Percentiles rank a stretch among this genome's conserved stretches.
These are phyloP conservation scores for Ambrosia hybrid DNA, from an alignment of 140 eudicot species.

Conservation along the genomic window DNA sequence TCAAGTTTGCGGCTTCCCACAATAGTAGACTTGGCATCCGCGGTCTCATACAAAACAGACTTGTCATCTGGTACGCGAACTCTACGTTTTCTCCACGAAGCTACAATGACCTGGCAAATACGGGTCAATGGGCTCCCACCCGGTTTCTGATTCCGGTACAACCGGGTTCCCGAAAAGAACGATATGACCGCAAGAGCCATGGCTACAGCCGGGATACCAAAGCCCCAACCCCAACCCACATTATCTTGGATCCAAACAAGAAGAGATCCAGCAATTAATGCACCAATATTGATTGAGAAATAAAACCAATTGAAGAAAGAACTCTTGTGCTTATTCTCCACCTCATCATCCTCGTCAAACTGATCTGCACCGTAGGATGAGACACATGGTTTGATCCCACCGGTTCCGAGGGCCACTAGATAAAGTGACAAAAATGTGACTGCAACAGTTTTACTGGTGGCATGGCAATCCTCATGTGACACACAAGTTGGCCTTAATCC, in stretches of 20 bases:
- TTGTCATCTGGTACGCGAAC: slow-evolving; percentile 52
- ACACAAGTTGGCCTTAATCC: slow-evolving; percentile 59
- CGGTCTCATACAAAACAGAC: background rate
- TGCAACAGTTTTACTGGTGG: background rate
- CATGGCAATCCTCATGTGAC: background rate
- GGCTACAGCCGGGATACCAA: slow-evolving; percentile 79
- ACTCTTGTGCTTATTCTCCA: no score
- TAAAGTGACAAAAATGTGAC: no score
- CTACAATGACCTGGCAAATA: slow-evolving; percentile 22
- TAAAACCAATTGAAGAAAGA: no score
- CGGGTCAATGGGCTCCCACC: no score
- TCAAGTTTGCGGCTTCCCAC: no score
- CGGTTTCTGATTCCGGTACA: no score
- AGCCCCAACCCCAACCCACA: slow-evolving; percentile 67
- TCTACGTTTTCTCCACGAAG: slow-evolving; percentile 50
- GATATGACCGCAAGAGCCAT: slow-evolving; percentile 66
- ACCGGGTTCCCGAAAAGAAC: no score
- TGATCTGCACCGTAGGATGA: no score
- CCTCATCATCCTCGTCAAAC: no score
- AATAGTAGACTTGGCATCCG: no score
- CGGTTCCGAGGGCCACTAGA: no score
- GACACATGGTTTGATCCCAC: no score
- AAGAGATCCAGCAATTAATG: slow-evolving; percentile 65
- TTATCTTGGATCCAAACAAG: slow-evolving; percentile 45
- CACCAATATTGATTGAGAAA: slow-evolving; percentile 63